Conservation (phyloP, 2,329 filamentous ascomycete genomes). For the Fusarium fujikuroi region DNA sequence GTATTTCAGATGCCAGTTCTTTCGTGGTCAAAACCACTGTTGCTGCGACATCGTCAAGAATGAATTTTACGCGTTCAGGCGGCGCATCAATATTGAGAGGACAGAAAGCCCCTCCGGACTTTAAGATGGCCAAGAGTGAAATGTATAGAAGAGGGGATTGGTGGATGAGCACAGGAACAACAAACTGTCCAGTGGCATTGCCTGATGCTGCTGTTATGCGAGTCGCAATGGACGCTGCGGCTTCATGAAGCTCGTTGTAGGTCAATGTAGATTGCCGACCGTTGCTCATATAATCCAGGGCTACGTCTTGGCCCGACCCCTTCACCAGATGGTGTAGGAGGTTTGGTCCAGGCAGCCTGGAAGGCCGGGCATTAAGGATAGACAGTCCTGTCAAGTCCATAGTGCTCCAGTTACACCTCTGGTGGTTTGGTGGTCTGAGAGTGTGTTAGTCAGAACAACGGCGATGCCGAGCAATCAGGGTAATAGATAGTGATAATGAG, state of each 20-base stretch:
- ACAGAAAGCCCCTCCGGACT: conserved; percentile 86
- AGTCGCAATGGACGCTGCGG: conserved; percentile 66
- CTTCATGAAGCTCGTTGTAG: conserved; percentile 70
- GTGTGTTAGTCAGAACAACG: background rate
- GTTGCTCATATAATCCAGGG: conserved; percentile 49
- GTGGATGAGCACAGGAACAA: conserved; percentile 81
- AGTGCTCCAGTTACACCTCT: conserved; percentile 3
- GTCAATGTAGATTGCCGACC: conserved; percentile 57
- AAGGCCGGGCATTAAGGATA: conserved; percentile 58
- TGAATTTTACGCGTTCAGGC: conserved; percentile 80
- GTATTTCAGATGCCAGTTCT: conserved; percentile 56
- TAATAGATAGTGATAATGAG: conserved; percentile 3
- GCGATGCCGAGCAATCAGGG: conserved; percentile 4
- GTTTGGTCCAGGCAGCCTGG: conserved; percentile 54
- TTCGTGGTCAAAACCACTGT: conserved; percentile 72
- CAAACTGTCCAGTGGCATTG: conserved; percentile 47
- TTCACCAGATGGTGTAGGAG: conserved; percentile 70
- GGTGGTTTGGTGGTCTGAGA: conserved; percentile 4
- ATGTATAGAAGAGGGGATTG: conserved; percentile 84
- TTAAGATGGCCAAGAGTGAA: conserved; percentile 79
- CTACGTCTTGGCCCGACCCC: conserved; percentile 38
- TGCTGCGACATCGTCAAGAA: conserved; percentile 80
- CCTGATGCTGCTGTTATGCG: conserved; percentile 51
- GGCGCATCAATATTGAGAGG: conserved; percentile 84
- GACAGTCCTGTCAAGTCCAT: conserved; percentile 52